Conservation (phyloP, 2,329 filamentous ascomycete genomes). For the Arthrobotrys megalospora region DNA sequence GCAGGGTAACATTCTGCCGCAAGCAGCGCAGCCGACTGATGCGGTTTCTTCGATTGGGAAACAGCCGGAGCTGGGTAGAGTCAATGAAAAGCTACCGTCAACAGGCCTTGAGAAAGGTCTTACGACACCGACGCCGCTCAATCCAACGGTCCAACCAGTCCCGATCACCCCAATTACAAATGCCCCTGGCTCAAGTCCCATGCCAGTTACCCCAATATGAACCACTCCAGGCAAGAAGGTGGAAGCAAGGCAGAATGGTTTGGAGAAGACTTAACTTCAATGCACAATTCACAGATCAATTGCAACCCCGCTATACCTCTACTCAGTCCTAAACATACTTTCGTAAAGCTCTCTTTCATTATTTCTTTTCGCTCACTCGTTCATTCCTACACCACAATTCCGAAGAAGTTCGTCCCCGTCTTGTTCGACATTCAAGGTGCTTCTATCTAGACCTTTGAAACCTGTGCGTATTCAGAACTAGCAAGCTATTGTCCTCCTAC, state of each 20-base stretch:
- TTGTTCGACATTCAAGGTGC: too few species aligned
- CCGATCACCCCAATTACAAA: neutral
- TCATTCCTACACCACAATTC: too few species aligned
- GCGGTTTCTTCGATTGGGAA: neutral
- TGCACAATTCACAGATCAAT: too few species aligned
- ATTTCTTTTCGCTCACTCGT: too few species aligned
- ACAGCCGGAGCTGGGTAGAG: neutral
- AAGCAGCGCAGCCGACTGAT: neutral
- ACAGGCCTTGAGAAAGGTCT: neutral
- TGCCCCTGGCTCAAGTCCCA: conserved; percentile 4
- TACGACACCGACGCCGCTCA: conserved; percentile 1
- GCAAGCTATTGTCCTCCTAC: too few species aligned
- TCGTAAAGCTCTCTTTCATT: neutral
- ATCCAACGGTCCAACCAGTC: neutral
- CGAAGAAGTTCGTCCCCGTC: too few species aligned
- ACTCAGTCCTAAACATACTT: neutral
- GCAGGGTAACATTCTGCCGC: conserved; percentile 37
- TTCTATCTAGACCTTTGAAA: too few species aligned
- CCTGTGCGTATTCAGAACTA: too few species aligned
- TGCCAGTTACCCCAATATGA: conserved; percentile 44
- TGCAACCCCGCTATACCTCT: neutral
- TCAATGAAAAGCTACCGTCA: neutral
- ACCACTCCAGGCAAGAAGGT: neutral
- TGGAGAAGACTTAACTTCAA: neutral
- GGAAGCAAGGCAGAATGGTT: neutral